Evolutionary conservation across 2,329 filamentous ascomycete genomes (phyloP), one percentile per base, ranked within the genome.

Genomic region (Colletotrichum coccodes): DNA sequence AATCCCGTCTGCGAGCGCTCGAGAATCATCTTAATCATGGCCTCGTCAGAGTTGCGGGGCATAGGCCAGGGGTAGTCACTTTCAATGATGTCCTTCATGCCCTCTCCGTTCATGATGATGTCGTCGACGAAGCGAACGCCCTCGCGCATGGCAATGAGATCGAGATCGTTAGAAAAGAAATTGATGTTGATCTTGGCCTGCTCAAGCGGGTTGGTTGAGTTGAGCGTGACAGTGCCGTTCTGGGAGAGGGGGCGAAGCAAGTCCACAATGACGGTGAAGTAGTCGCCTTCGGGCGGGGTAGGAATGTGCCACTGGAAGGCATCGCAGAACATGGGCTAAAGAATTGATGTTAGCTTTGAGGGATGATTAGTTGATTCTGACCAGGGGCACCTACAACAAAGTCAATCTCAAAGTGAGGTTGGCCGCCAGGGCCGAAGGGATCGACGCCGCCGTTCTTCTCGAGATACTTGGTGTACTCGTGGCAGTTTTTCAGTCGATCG

Each of bases 331-430:
- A 90, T 84, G 60, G 82, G 67, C 60, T 68, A 6, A 18, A 1
- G 6, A 14, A 9, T 14, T 21, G 42, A n/a, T 18, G 11, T 65
- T 23, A 52, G 53, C 16, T 34, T 14, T n/a, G 6, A 21, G n/a
- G 6, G 11, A 21, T 36, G 18, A 16, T 4, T 23, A 2, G 2
- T 44, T 9, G 3, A 26, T 8, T 34, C 23, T 36, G 0, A 3
- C 14, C 11, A 34, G 36, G 14, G 12, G 11, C 4, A 54, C 64
- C 38, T 42, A 68, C 79, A 12, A 91, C 85, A 72, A 91, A 91
- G 77, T 91, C 88, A 38, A 89, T 81, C 77, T 90, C 87, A 71
- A 90, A 89, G 71, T 90, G 87, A 30, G 88, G 87, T 75, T 90
- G 86, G 7, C 86, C 87, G 4, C 77, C 80, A 0, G 87, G 87